Evolutionary conservation across 164 flowering plant species (phyloP), one percentile per base, ranked within the genome.

Genomic region (Dillenia turbinata): DNA sequence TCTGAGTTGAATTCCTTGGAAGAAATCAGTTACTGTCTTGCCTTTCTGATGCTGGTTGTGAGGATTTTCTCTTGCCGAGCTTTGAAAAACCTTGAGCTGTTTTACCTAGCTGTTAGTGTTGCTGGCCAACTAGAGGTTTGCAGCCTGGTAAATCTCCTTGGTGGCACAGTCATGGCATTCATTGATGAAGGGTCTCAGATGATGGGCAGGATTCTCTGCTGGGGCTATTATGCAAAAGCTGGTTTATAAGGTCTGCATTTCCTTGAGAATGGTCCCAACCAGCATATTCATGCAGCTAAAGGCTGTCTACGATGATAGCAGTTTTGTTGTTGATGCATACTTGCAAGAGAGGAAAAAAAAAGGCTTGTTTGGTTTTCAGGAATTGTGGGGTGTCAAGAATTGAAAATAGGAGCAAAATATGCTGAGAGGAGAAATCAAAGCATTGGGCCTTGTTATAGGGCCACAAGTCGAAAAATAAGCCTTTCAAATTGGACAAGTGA

Each of bases 201-300:
- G 33, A 9, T 64, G 3, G 71, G 63, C 2, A 66, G 0, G 10
- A 76, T 48, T 24, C 46, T 56, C 12, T 72, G 67, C 46, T 40
- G 76, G 54, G 72, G 63, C 14, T 49, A 10, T 59, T 63, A 46
- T 44, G 79, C 4, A 76, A 24, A 15, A 76, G 2, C 54, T 66
- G 67, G 66, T 49, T 62, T 48, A 49, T 44, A 40, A 64, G 15
- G 62, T 56, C 26, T 66, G 58, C 47, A 67, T 49, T 43, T 76
- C 77, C 16, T 26, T 57, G 47, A 65, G 1, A 47, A 71, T 26
- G 3, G 75, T 49, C 43, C 73, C 50, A n/a, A 68, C 50, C 49
- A 77, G 71, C 68, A 73, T 71, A 13, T 59, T 9, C 69, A 61
- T 26, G 73, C 70, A 15, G 76, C 59, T 5, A 26, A 76, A 66